Conservation (phyloP, 768 basidiomycete species). For the Sutorius australiensis region DNA sequence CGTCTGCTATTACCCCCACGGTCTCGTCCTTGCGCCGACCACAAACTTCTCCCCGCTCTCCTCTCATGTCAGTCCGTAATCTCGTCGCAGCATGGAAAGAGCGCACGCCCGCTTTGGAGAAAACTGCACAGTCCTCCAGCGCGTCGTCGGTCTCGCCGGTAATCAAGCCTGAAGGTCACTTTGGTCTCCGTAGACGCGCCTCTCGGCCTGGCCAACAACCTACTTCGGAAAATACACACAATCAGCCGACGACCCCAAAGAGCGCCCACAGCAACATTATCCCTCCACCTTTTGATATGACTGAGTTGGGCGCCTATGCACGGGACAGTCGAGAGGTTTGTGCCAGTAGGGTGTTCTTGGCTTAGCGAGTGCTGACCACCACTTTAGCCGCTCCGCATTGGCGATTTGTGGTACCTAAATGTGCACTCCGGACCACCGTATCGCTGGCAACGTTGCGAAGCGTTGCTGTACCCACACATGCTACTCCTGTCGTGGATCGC, state of each 20-base stretch:
- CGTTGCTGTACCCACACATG: constrained; percentile 77
- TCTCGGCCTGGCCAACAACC: constrained; percentile 19
- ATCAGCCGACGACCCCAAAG: constrained; percentile 24
- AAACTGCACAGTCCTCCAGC: constrained; percentile 31
- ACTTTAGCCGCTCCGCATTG: constrained; percentile 78
- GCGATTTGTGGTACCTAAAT: constrained; percentile 87
- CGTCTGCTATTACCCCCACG: constrained; percentile 37
- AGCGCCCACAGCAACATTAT: constrained; percentile 33
- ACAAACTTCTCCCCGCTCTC: constrained; percentile 64
- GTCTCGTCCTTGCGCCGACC: constrained; percentile 57
- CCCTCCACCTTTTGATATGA: constrained; percentile 45
- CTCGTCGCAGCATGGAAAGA: constrained; percentile 81
- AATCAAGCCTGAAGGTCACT: constrained; percentile 25
- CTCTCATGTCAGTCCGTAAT: constrained; percentile 70
- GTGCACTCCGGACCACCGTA: constrained; percentile 81
- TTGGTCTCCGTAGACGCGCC: constrained; percentile 33
- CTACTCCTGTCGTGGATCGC: constrained; percentile 86
- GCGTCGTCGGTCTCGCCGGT: constrained; percentile 40
- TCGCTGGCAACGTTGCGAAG: constrained; percentile 79
- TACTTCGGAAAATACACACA: constrained; percentile 10
- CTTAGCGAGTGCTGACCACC: constrained; percentile 8
- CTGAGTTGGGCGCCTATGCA: constrained; percentile 42
- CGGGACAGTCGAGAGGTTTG: constrained; percentile 44
- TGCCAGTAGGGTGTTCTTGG: background rate
- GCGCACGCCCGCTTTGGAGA: constrained; percentile 48